These are phyloP conservation scores for Penicillium verrucosum DNA, from an alignment of 2,329 filamentous ascomycete species.

Conservation along the genomic window DNA sequence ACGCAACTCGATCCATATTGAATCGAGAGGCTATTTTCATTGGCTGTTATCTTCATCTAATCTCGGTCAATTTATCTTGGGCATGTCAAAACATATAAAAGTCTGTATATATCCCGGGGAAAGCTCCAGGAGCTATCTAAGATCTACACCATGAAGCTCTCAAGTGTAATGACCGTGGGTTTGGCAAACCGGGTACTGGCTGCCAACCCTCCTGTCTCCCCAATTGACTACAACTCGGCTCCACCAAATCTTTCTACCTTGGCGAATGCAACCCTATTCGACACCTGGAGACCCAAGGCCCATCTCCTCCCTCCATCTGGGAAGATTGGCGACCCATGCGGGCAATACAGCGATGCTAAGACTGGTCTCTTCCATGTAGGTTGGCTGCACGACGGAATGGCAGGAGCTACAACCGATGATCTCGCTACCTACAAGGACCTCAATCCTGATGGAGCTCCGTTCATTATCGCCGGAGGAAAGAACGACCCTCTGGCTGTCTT, in stretches of 20 bases:
- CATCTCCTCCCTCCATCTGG: constrained; percentile 18
- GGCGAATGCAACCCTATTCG: constrained; percentile 12
- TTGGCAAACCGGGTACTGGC: neutral
- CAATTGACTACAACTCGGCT: constrained; percentile 9
- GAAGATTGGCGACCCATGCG: constrained; percentile 19
- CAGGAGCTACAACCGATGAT: constrained; percentile 15
- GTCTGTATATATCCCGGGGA: neutral
- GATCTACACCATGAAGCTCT: neutral
- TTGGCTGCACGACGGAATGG: constrained; percentile 19
- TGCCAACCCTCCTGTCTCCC: neutral
- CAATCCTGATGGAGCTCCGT: constrained; percentile 8
- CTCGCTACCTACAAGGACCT: constrained; percentile 17
- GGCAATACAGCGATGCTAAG: constrained; percentile 18
- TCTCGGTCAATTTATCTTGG: neutral
- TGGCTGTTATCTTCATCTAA: neutral
- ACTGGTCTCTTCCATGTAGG: constrained; percentile 21
- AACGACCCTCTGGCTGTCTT: constrained; percentile 21
- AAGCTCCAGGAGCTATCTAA: neutral
- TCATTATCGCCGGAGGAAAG: constrained; percentile 15
- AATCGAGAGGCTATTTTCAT: neutral
- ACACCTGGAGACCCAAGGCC: constrained; percentile 20
- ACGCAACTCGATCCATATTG: neutral
- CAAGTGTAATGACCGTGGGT: neutral
- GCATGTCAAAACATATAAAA: neutral
- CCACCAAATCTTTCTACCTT: constrained; percentile 18